phyloP scores from a whole-genome alignment of 257 asterid genomes.

The Jacaranda mimosifolia region DNA sequence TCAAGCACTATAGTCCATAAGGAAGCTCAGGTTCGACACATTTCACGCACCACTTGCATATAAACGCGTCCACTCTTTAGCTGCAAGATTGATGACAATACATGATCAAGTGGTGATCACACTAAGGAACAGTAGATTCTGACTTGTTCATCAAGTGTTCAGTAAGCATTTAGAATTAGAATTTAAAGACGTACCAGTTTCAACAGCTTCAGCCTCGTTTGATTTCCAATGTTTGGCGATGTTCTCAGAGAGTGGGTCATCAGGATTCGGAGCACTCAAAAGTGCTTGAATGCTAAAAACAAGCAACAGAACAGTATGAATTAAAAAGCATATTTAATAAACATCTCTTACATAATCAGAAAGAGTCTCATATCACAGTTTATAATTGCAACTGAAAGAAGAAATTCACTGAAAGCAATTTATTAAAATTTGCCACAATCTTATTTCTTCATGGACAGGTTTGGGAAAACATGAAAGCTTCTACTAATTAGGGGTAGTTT shows the following conservation, averaged over 20 bases:
- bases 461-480: neutral
- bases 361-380: neutral
- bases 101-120: neutral
- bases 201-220: conserved; percentile 97
- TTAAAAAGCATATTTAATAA: neutral
- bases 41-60: conserved; percentile 92
- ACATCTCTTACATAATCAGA: neutral
- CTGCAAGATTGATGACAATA: conserved; percentile 39
- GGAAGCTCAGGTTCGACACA: conserved; percentile 23
- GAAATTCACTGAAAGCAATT: neutral
- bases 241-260: conserved; percentile 98
- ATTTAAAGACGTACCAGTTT: conserved; percentile 68
- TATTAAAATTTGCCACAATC: conserved; percentile 1
- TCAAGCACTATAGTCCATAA: conserved; percentile 36
- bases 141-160: neutral
- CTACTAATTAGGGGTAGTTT: conserved; percentile 15
- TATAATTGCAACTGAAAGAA: neutral
- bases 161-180: conserved; percentile 1
- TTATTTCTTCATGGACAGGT: conserved; percentile 10
- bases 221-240: conserved; percentile 99
- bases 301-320: neutral
- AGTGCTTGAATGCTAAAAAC: conserved; percentile 95
- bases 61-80: conserved; percentile 93
- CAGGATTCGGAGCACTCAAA: conserved; percentile 98
- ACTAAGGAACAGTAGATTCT: neutral